Base-by-base conservation (phyloP, 2,329 filamentous ascomycete genomes). In the Fusarium sarcochroum region DNA sequence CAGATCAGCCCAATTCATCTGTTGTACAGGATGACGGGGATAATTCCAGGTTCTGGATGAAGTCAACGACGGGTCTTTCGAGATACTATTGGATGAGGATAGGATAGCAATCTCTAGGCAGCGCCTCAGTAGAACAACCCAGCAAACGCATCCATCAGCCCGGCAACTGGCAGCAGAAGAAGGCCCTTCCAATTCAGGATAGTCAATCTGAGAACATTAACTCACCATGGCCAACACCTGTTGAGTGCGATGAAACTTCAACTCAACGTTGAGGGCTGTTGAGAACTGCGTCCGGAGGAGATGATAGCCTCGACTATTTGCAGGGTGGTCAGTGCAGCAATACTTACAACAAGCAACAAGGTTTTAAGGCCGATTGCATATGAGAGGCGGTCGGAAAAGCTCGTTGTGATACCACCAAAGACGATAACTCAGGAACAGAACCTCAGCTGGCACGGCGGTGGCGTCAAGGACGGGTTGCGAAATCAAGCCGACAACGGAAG, bases 1-100 rank as follows among this genome's bases (percentile, higher is more conserved):
- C 53, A 64, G 63, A 53, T 49, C 20, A 49, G 42, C 46, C 56
- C 54, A 21, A 38, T 35, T 45, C 40, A 48, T 41, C 11, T 64
- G 71, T 75, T 72, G 65, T 56, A 75, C 71, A 64, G 55, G 30
- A 41, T 41, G 51, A 27, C 32, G 49, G 67, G 66, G 57, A 46
- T 64, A 58, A 50, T 37, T 52, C 35, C 15, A 54, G 34, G 25
- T 15, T 25, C 41, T 48, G 42, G 42, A 58, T 48, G 34, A 56
- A 32, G 34, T 51, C 34, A 8, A 21, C 23, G 18, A 6, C 9
- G 5, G 18, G 35, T 38, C 42, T 13, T 6, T 21, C 8, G 17
- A n/a, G 9, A 32, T 15, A 11, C 20, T 34, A 9, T 21, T 27
- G 21, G 6, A 23, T 17, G 6, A 17, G 3, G 6, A 47, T n/a